A percentile compares a stretch with the other conserved stretches of the same genome.
These are phyloP conservation scores for Fusarium palustre DNA, from an alignment of 2,329 filamentous ascomycete species.

Conservation along the genomic window DNA sequence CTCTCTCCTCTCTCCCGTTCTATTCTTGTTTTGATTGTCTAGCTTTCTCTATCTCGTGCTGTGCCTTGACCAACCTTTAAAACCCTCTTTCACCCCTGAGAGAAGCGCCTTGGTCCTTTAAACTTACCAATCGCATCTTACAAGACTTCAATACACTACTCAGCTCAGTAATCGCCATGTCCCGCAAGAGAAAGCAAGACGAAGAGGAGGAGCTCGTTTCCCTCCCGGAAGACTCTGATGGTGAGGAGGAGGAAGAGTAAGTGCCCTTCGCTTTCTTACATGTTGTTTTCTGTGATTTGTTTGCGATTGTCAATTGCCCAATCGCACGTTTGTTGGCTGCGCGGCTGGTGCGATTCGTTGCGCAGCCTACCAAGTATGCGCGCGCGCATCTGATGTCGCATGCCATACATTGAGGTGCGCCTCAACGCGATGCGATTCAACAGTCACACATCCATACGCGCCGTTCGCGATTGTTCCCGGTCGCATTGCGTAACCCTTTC, in stretches of 20 bases:
- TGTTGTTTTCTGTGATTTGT: conserved; percentile 13
- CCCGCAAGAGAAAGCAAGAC: conserved; percentile 68
- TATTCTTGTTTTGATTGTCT: conserved; percentile 15
- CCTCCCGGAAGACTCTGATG: conserved; percentile 64
- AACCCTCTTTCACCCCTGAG: conserved; percentile 24
- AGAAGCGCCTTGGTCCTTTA: conserved; percentile 17
- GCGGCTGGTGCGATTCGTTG: conserved; percentile 16
- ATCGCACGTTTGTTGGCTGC: conserved; percentile 25
- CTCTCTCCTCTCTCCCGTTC: conserved; percentile 33
- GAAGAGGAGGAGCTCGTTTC: conserved; percentile 65
- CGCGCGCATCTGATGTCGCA: conserved; percentile 40
- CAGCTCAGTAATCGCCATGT: conserved; percentile 52
- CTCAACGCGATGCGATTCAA: conserved; percentile 5
- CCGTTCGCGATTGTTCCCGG: neutral
- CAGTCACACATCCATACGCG: conserved; percentile 7
- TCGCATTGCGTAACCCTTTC: neutral
- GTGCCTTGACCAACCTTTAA: conserved; percentile 35
- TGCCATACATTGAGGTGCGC: conserved; percentile 22
- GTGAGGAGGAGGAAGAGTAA: conserved; percentile 67
- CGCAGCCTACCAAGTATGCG: conserved; percentile 33
- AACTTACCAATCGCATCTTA: conserved; percentile 25
- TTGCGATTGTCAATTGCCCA: conserved; percentile 13
- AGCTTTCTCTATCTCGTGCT: conserved; percentile 32
- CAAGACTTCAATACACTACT: conserved; percentile 18
- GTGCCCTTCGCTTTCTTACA: conserved; percentile 40